Base-by-base conservation (phyloP, 2,329 filamentous ascomycete species). In the Ilyonectria mors-panacis region DNA sequence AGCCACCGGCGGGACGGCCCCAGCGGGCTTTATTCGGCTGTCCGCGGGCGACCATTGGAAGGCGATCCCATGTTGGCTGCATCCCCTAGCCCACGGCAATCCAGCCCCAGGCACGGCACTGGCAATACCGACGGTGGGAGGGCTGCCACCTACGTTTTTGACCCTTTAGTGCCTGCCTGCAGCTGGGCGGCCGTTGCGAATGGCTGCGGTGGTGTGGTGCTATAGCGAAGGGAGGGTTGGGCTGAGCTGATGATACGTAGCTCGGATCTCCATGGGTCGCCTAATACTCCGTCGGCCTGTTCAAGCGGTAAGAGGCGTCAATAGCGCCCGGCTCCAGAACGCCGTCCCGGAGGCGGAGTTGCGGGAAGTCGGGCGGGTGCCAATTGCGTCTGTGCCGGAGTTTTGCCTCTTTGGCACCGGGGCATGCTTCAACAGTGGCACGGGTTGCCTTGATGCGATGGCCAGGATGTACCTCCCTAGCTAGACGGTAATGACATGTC, bases 331-430 rank as follows among this genome's bases (percentile, higher is more conserved):
- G 28, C 9, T 30, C 17, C 17, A 44, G 42, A 44, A 56, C 54
- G 54, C 54, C 54, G 54, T 58, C 39, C 30, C 55, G 55, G 39
- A 47, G 55, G 39, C 55, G 42, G 42, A 47, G 26, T 30, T 58
- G 28, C 6, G 7, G 17, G 15, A 12, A 28, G 33, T 19, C 45
- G 57, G 57, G 21, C 30, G 57, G 57, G 57, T 51, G 57, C 33
- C 13, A 58, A 58, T 58, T 6, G 8, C 15, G 13, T 6, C 33
- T 1, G 13, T 13, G 8, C 19, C 17, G 48, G 21, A 6, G 17
- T 13, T 33, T 51, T 33, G 8, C 15, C 4, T 42, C 15, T 15
- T 42, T 42, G 39, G 39, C 17, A 42, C 39, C 39, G 15, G 26
- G 26, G 26, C 26, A 26, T 26, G 23, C n/a, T n/a, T n/a, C n/a